phyloP scores from a whole-genome alignment of 352 stramenopile species.

The Globisporangium solare region DNA sequence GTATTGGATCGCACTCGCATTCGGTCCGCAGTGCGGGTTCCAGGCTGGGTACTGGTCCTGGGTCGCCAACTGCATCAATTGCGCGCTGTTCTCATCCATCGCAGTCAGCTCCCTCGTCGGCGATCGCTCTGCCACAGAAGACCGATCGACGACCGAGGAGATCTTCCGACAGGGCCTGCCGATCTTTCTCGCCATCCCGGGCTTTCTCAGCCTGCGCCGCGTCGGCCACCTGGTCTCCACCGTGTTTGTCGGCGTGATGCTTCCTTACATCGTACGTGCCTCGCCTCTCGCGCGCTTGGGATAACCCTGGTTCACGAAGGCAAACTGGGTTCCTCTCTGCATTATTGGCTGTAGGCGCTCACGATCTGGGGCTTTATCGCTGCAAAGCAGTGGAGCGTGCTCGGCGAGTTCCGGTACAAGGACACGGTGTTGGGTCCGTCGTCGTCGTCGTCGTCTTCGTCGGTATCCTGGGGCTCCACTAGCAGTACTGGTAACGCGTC shows the following conservation, averaged over 20 bases:
- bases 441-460: not conserved
- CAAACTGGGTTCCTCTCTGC: not conserved
- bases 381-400: constrained; percentile 29
- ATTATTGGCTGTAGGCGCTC: constrained; percentile 18
- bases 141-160: constrained; percentile 30
- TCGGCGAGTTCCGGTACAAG: constrained; percentile 25
- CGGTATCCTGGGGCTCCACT: no score
- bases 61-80: constrained; percentile 76
- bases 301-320: not conserved
- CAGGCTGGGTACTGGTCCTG: constrained; percentile 81
- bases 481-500: no score
- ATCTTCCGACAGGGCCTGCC: constrained; percentile 43
- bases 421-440: constrained; percentile 8
- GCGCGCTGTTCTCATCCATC: constrained; percentile 60
- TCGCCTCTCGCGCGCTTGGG: not conserved
- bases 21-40: constrained; percentile 64
- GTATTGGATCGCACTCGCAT: constrained; percentile 66
- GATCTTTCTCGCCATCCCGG: constrained; percentile 42
- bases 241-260: constrained; percentile 29
- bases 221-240: constrained; percentile 28
- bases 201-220: constrained; percentile 36
- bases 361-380: constrained; percentile 30
- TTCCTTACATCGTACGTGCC: constrained; percentile 31
- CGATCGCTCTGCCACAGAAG: constrained; percentile 2
- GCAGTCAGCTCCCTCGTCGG: constrained; percentile 25